These are phyloP conservation scores for Pythium brassicae DNA, from an alignment of 352 stramenopile species.

Conservation along the genomic window DNA sequence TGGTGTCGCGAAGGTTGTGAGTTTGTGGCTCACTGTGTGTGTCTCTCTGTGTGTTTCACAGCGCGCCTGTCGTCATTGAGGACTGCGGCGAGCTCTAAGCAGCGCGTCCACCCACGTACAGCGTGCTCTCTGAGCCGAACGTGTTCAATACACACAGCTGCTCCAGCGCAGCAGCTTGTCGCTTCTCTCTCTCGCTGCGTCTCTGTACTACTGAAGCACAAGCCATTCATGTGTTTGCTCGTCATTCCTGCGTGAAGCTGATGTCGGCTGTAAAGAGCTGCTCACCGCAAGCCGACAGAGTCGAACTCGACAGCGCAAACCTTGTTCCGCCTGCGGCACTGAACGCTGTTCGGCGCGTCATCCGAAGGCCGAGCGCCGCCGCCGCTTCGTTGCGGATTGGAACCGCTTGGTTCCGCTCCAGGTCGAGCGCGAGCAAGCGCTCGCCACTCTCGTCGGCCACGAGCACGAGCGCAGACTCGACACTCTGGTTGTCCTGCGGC, in stretches of 20 bases:
- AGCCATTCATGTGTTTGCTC: not conserved
- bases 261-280: not conserved
- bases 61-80: conserved; percentile 88
- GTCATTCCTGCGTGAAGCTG: not conserved
- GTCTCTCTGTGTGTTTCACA: conserved; percentile 11
- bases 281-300: too few relatives aligned
- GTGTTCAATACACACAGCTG: not conserved
- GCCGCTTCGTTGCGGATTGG: conserved; percentile 11
- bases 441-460: conserved; percentile 17
- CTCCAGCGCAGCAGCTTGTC: not conserved
- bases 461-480: conserved; percentile 14
- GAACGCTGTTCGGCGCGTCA: not conserved
- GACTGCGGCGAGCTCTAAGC: conserved; percentile 93
- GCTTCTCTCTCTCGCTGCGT: not conserved
- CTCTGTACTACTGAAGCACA: too few relatives aligned
- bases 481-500: not conserved
- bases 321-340: not conserved
- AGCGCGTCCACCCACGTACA: not conserved
- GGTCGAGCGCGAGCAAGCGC: conserved; percentile 23
- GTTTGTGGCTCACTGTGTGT: conserved; percentile 4
- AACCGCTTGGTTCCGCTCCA: conserved; percentile 8
- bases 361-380: not conserved
- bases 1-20: not conserved
- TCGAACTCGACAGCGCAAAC: not conserved
- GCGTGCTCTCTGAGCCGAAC: not conserved